phyloP scores from a whole-genome alignment of 352 stramenopile genomes.

The Phytophthora pistaciae region DNA sequence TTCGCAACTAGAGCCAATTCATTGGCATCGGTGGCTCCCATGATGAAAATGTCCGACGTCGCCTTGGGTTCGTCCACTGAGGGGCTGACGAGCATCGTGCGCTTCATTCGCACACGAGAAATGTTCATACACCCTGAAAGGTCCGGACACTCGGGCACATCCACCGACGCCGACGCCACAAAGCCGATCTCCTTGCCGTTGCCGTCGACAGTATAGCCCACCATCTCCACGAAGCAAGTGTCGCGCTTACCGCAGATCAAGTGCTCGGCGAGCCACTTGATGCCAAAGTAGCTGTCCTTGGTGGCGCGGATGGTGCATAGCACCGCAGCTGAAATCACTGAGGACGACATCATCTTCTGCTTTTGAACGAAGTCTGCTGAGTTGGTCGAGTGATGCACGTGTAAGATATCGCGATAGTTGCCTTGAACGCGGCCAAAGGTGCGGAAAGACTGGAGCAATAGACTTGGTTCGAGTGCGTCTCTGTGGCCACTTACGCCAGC shows the following conservation, averaged over 20 bases:
- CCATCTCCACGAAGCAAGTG: conserved; percentile 59
- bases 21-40: conserved; percentile 45
- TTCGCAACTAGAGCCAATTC: conserved; percentile 44
- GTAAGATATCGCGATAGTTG: conserved; percentile 57
- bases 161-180: conserved; percentile 46
- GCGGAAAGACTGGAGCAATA: conserved; percentile 47
- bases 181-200: conserved; percentile 52
- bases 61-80: conserved; percentile 29
- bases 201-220: conserved; percentile 49
- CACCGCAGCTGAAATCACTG: conserved; percentile 48
- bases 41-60: conserved; percentile 58
- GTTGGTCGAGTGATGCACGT: conserved; percentile 46
- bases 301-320: conserved; percentile 39
- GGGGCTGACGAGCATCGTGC: conserved; percentile 53
- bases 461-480: conserved; percentile 15
- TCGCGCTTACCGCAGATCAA: conserved; percentile 44
- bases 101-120: conserved; percentile 51
- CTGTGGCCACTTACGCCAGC: conserved; percentile 5
- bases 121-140: conserved; percentile 38
- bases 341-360: conserved; percentile 56
- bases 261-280: conserved; percentile 58
- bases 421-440: conserved; percentile 60
- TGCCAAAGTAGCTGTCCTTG: conserved; percentile 54
- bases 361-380: conserved; percentile 49
- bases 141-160: conserved; percentile 55